phyloP scores from a whole-genome alignment of 306 rosid species.

The Prunus campanulata region DNA sequence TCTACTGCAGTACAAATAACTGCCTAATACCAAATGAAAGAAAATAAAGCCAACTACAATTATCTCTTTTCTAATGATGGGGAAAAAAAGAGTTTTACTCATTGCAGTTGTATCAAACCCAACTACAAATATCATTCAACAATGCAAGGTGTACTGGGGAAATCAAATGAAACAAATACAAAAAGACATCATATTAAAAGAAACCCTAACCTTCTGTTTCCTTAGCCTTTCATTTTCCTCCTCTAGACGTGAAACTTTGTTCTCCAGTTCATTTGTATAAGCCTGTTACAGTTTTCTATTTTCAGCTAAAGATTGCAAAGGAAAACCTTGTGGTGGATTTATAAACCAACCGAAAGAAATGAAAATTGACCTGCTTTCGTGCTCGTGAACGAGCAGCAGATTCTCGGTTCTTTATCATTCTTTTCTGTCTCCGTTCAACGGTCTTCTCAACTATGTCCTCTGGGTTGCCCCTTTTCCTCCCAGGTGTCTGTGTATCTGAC shows the following conservation, averaged over 20 bases:
- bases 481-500: conserved; percentile 58
- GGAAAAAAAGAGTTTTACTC: background rate
- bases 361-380: conserved; percentile 70
- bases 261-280: conserved; percentile 87
- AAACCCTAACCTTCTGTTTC: conserved; percentile 69
- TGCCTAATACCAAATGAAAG: background rate
- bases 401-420: conserved; percentile 97
- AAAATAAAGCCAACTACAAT: background rate
- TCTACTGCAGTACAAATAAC: background rate
- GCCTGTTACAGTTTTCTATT: conserved; percentile 49
- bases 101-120: background rate
- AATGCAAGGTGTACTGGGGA: conserved; percentile 13
- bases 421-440: conserved; percentile 86
- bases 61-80: background rate
- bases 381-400: conserved; percentile 99
- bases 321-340: background rate
- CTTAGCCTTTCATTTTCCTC: conserved; percentile 93
- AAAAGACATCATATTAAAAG: conserved; percentile 15
- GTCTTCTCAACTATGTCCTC: conserved; percentile 73
- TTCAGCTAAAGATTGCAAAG: background rate
- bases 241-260: conserved; percentile 75
- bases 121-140: background rate
- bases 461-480: conserved; percentile 67
- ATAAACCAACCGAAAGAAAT: conserved; percentile 2
- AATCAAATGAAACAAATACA: conserved; percentile 7